phyloP scores from a whole-genome alignment of 2,329 filamentous ascomycete species.

The Trichoderma simmonsii region DNA sequence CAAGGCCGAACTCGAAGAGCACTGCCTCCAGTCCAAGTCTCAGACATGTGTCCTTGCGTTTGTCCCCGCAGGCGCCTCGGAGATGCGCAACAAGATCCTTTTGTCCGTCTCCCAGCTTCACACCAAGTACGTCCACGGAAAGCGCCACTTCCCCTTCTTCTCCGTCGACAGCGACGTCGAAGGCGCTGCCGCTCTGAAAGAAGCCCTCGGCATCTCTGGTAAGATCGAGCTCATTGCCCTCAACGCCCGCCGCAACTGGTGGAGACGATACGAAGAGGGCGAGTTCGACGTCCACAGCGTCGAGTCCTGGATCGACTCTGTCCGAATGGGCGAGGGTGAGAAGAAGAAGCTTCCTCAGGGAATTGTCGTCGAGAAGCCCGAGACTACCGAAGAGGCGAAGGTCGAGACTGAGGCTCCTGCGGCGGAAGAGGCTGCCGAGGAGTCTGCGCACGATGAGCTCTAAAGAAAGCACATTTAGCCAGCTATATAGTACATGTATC shows the following conservation, averaged over 20 bases:
- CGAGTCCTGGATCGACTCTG: constrained; percentile 86
- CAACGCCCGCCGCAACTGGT: constrained; percentile 85
- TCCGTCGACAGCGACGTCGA: constrained; percentile 58
- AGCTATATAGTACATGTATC: neutral
- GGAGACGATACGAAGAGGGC: constrained; percentile 66
- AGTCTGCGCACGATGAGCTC: constrained; percentile 48
- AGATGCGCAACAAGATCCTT: constrained; percentile 56
- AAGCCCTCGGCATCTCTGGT: constrained; percentile 55
- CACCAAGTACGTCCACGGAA: constrained; percentile 66
- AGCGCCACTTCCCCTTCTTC: constrained; percentile 78
- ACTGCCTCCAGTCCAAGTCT: constrained; percentile 73
- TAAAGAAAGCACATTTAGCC: constrained; percentile 29
- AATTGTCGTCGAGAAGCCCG: constrained; percentile 43
- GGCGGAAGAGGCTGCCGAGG: constrained; percentile 30
- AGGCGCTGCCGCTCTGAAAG: constrained; percentile 41
- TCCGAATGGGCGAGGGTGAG: constrained; percentile 80
- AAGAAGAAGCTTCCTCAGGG: constrained; percentile 72
- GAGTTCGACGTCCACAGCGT: constrained; percentile 60
- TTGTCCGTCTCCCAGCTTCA: constrained; percentile 67
- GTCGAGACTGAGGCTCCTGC: constrained; percentile 26
- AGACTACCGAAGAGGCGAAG: constrained; percentile 9
- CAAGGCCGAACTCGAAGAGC: constrained; percentile 60
- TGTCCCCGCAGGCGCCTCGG: constrained; percentile 52
- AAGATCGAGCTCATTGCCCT: constrained; percentile 73
- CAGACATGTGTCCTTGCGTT: constrained; percentile 81